These are phyloP conservation scores for Hypoxylon rubiginosum DNA, from an alignment of 2,329 filamentous ascomycete genomes.

Conservation along the genomic window DNA sequence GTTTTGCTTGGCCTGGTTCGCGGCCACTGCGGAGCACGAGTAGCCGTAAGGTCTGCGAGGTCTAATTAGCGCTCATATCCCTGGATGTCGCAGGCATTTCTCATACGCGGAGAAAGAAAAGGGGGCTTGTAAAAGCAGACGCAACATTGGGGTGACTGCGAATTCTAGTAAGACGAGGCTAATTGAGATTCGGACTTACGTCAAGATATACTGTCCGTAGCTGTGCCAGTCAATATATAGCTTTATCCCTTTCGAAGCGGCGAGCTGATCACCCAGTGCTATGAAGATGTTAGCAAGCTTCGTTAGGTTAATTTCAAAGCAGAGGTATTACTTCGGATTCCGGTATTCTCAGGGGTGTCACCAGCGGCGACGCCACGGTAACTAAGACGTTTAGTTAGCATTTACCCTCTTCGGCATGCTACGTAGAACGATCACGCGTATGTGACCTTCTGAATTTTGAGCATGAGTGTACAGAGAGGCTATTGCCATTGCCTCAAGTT, in stretches of 20 bases:
- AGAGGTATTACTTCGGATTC: conserved; percentile 46
- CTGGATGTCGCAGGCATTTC: neutral
- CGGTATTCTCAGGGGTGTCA: conserved; percentile 64
- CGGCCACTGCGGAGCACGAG: conserved; percentile 45
- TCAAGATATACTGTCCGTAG: conserved; percentile 50
- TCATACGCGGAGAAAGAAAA: neutral
- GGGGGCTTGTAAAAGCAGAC: neutral
- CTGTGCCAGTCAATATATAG: conserved; percentile 51
- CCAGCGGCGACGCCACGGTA: conserved; percentile 59
- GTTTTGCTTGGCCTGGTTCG: conserved; percentile 45
- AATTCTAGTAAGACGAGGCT: neutral
- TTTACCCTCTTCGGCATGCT: neutral
- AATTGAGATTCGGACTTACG: conserved; percentile 31
- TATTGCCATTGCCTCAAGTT: neutral
- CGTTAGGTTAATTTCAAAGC: neutral
- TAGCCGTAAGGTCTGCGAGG: conserved; percentile 48
- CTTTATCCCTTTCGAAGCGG: conserved; percentile 48
- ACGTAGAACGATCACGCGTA: neutral
- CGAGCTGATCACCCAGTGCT: conserved; percentile 61
- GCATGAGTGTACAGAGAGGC: neutral
- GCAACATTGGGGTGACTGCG: neutral
- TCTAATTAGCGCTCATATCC: conserved; percentile 7
- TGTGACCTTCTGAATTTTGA: neutral
- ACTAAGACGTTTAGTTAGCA: conserved; percentile 43
- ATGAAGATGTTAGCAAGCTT: conserved; percentile 46